Evolutionary conservation across 2,329 filamentous ascomycete genomes (phyloP), one percentile per base, ranked within the genome.

Genomic region (Alternaria ethzedia): DNA sequence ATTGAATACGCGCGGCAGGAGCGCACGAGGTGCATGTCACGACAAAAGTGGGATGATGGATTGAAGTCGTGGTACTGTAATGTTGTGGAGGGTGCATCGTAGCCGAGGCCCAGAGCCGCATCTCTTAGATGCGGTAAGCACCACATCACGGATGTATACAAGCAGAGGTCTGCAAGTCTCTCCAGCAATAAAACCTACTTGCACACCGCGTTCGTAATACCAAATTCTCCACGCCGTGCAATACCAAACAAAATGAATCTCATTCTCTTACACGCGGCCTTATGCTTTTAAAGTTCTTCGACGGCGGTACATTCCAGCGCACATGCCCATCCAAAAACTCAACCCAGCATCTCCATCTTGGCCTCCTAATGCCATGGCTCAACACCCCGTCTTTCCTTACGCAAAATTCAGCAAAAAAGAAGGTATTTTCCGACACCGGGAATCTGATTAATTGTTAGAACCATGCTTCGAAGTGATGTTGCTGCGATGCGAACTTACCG

Each of bases 341-440:
- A 36, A 36, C 49, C 28, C 32, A 36, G 28, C 21, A 25, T 52
- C 8, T 12, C 30, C 13, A 11, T n/a, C 49, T 52, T 52, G 49
- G 49, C 30, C 15, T n/a, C 30, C 15, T 28, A 4, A 36, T 25
- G 28, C 30, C 49, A 25, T 25, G 30, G 9, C 49, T 52, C 49
- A 54, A 41, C 28, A 4, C 26, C 26, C 5, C n/a, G 4, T 6
- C 36, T 0, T 3, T 41, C 15, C 1, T 41, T 41, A 41, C 41
- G 3, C 8, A 15, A 41, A 13, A 10, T 12, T 36, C 10, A 12
- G 49, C 50, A 66, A 64, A 64, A 66, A 61, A 25, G 49, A 46
- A 46, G 15, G 41, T 10, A 46, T 20, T 50, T 66, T 66, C 64
- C 64, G 64, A 66, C 61, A 66, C 64, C 64, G 64, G 64, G 64